These are phyloP conservation scores for Lachnellula occidentalis DNA, from an alignment of 2,329 filamentous ascomycete genomes.

Conservation along the genomic window DNA sequence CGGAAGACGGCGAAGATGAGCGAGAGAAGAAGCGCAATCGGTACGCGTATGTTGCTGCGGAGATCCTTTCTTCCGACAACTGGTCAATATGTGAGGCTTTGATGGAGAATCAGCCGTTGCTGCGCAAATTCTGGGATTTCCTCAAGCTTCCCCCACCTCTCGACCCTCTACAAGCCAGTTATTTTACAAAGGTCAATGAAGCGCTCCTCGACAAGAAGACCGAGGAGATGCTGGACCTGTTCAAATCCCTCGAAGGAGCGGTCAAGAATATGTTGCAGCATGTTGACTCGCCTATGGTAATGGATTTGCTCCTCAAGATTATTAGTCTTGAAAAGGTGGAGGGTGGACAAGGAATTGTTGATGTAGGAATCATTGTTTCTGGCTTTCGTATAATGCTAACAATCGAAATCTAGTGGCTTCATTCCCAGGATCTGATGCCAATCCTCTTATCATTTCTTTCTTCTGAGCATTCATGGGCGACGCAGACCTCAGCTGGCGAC, in stretches of 20 bases:
- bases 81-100: slow-evolving; percentile 95
- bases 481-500: slow-evolving; percentile 93
- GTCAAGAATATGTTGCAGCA: slow-evolving; percentile 84
- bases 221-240: slow-evolving; percentile 87
- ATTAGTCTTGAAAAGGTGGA: slow-evolving; percentile 93
- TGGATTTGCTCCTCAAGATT: slow-evolving; percentile 95
- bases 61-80: slow-evolving; percentile 90
- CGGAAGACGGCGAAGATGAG: slow-evolving; percentile 60
- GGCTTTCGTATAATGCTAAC: slow-evolving; percentile 1
- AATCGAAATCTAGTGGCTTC: slow-evolving; percentile 67
- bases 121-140: slow-evolving; percentile 88
- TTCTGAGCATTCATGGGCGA: slow-evolving; percentile 78
- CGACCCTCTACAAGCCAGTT: slow-evolving; percentile 89
- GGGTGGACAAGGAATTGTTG: slow-evolving; percentile 85
- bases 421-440: slow-evolving; percentile 81
- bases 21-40: slow-evolving; percentile 86
- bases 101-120: slow-evolving; percentile 72
- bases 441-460: slow-evolving; percentile 81
- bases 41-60: slow-evolving; percentile 88
- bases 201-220: slow-evolving; percentile 97
- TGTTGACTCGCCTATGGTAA: slow-evolving; percentile 95
- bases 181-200: slow-evolving; percentile 98
- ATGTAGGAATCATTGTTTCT: slow-evolving; percentile 52
- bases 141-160: slow-evolving; percentile 77
- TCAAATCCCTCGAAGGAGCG: slow-evolving; percentile 77